Base-by-base conservation (phyloP, 164 flowering plant genomes). In the Vitis riparia region DNA sequence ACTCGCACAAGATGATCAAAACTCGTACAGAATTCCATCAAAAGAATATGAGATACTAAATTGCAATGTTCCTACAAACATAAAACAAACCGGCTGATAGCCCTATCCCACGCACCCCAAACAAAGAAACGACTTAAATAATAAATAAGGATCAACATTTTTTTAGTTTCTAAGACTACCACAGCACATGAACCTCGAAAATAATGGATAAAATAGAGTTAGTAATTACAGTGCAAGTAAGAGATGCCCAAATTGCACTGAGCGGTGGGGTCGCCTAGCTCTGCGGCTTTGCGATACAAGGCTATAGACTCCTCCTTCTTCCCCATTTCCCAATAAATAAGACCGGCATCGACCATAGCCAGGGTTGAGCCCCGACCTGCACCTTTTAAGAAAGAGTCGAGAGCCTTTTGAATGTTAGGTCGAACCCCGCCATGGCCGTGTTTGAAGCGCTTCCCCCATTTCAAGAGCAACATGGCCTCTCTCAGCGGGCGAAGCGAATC, bases 281-380 rank as follows among this genome's bases (percentile, higher is more conserved):
- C 83, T 3, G 99, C 97, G 2, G 98, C 99, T 70, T 67, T 82
- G 55, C 19, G 44, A 69, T 91, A 95, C 76, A 84, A 75, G 3
- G 68, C 73, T 5, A 91, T 57, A 12, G 91, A 94, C 62, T 90
- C 77, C 8, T 89, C 89, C 73, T 70, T 88, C 50, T 69, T 70
- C 19, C 96, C 99, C 84, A 76, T 83, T 68, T 95, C 98, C 99
- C 99, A 93, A 62, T 86, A 90, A 15, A 95, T 19, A 30, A 95
- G 80, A 0, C 98, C 99, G 1, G 97, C 98, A 68, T 95, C 99
- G 30, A 95, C 99, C 99, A 95, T 93, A 1, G 98, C 98, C 7
- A 91, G 77, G 9, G 97, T 79, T n/a, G 94, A 93, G 23, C 99
- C 99, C 3, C 87, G 87, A 37, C 82, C 80, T 2, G 94, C 98